A percentile compares a stretch with the other conserved stretches of the same genome.
These are phyloP conservation scores for Teratosphaeriaceae sp. DNA, from an alignment of 2,329 filamentous ascomycete species.

Conservation along the genomic window DNA sequence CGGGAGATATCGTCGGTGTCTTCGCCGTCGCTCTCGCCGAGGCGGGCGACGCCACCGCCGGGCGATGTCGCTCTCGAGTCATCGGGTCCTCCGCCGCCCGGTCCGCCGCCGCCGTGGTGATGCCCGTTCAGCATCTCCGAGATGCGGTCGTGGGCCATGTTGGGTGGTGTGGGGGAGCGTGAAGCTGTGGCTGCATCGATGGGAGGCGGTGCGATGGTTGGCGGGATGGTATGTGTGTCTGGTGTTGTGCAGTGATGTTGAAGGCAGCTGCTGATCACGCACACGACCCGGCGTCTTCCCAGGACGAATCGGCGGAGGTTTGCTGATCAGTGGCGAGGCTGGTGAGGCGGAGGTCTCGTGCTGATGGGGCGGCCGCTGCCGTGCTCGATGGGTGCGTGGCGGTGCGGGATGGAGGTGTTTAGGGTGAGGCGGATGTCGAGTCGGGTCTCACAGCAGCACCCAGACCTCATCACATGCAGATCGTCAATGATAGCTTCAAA, in stretches of 20 bases:
- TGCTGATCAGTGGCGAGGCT: too few species aligned
- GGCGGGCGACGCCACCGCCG: conserved; percentile 51
- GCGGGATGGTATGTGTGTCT: neutral
- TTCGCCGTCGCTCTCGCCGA: conserved; percentile 14
- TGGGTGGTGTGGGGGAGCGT: conserved; percentile 9
- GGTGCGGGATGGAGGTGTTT: neutral
- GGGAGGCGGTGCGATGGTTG: neutral
- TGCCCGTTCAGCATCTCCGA: conserved; percentile 37
- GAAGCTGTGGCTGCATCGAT: conserved; percentile 1
- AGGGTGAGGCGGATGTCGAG: neutral
- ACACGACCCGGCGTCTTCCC: conserved; percentile 1
- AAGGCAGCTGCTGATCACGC: neutral
- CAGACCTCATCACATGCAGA: neutral
- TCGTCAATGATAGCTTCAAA: neutral
- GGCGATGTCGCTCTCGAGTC: conserved; percentile 84
- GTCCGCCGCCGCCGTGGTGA: conserved; percentile 25
- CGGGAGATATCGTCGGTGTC: conserved; percentile 44
- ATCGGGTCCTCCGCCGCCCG: conserved; percentile 47
- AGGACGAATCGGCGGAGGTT: neutral
- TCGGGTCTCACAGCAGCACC: neutral
- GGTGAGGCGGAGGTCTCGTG: too few species aligned
- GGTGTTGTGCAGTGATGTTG: neutral
- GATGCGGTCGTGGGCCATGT: conserved; percentile 29
- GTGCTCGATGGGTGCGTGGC: neutral
- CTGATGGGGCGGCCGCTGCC: too few species aligned